Evolutionary conservation across 495 filamentous ascomycete species (phyloP).

Genomic region (Hyaloscypha finlandica): DNA sequence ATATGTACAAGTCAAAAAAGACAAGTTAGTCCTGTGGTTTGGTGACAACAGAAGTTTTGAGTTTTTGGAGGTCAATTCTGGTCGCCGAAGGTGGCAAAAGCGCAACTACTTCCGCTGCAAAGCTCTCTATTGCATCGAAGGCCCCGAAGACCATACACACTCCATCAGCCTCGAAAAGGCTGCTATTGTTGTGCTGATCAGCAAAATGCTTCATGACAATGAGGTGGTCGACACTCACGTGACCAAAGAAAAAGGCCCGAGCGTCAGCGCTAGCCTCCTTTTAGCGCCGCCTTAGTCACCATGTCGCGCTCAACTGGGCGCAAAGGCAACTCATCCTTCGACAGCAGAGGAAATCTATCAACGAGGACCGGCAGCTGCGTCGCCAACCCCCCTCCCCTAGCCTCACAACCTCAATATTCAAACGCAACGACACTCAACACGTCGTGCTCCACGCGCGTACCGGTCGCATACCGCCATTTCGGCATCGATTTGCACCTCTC

Average conservation of each 20-base stretch:
- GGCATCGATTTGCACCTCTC: conserved; percentile 16
- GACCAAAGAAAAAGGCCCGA: too few relatives aligned
- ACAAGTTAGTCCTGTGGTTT: background rate
- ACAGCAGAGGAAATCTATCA: conserved; percentile 17
- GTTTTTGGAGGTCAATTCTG: background rate
- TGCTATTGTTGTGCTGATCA: too few relatives aligned
- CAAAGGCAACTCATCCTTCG: background rate
- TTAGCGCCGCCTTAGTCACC: background rate
- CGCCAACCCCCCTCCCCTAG: conserved; percentile 24
- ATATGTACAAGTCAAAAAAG: background rate
- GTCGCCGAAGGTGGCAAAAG: background rate
- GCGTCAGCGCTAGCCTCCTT: too few relatives aligned
- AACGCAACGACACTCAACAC: conserved; percentile 30
- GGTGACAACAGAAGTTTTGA: too few relatives aligned
- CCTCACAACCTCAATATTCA: conserved; percentile 21
- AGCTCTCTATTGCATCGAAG: too few relatives aligned
- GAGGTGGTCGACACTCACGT: too few relatives aligned
- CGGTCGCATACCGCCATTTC: conserved; percentile 13
- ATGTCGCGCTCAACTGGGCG: too few relatives aligned
- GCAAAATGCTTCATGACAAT: too few relatives aligned
- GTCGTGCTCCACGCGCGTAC: conserved; percentile 23
- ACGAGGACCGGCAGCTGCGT: conserved; percentile 20
- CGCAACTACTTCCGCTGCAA: background rate
- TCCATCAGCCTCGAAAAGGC: too few relatives aligned
- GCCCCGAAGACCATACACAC: too few relatives aligned